Base-by-base conservation (phyloP, 1,284 basidiomycete genomes). In the Coriolopsis trogii region DNA sequence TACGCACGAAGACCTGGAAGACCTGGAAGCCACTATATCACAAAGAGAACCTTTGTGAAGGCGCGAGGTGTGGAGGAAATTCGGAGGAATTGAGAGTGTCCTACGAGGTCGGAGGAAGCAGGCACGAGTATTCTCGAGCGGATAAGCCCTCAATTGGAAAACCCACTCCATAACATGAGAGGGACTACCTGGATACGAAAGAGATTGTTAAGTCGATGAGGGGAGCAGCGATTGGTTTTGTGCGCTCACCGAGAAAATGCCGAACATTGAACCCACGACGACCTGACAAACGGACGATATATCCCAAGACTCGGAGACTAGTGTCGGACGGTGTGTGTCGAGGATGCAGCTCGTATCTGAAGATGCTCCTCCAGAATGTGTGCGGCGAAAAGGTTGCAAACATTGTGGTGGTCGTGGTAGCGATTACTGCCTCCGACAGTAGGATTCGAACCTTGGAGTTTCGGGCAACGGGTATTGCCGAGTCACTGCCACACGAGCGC, bases 231-330 rank as follows among this genome's bases (percentile, higher is more conserved):
- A 30, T 46, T 36, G 31, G 45, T 28, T 44, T 28, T 44, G 37
- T 36, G 44, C 33, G 12, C 53, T 46, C 53, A 49, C 56, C 56
- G 56, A 58, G 38, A 51, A 55, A 50, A 52, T 45, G 31, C 56
- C 56, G 56, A 34, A 10, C 15, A 8, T 23, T 24, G 37, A 38
- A 15, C 20, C 16, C 39, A 28, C 39, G 24, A 16, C 25, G 39
- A 28, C 15, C 25, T 26, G 24, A 28, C 25, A 26, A 25, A 41
- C 25, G 24, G 9, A 28, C n/a, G 10, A 5, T 26, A 41, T 28
- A 26, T n/a, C 24, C 39, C 39, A 16, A 41, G 15, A n/a, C 8
- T 5, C 18, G 39, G 39, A 41, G 39, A n/a, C n/a, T n/a, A n/a
- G n/a, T n/a, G n/a, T n/a, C n/a, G n/a, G n/a, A n/a, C n/a, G n/a